Evolutionary conservation across 2,329 filamentous ascomycete genomes (phyloP).

Genomic region (Drechslerella stenobrocha): DNA sequence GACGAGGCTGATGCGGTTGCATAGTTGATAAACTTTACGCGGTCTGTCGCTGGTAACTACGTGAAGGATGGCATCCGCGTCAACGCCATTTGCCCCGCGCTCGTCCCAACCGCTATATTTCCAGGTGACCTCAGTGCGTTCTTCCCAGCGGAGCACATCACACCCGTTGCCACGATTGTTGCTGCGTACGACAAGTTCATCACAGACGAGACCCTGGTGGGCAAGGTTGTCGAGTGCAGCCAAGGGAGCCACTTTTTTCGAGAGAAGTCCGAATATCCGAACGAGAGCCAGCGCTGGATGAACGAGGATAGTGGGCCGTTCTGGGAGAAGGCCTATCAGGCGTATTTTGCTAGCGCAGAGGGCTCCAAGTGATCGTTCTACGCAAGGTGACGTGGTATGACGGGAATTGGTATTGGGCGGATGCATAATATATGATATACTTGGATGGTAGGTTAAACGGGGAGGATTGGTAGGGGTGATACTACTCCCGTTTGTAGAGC

Average conservation of each 20-base stretch:
- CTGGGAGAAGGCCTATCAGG: slow-evolving; percentile 38
- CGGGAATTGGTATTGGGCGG: too few relatives aligned
- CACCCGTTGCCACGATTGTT: slow-evolving; percentile 55
- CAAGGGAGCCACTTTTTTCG: slow-evolving; percentile 57
- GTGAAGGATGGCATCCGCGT: slow-evolving; percentile 55
- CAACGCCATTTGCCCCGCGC: slow-evolving; percentile 55
- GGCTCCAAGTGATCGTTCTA: too few relatives aligned
- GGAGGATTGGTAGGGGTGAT: not conserved
- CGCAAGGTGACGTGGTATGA: too few relatives aligned
- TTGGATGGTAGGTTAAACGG: not conserved
- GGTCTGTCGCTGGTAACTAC: slow-evolving; percentile 53
- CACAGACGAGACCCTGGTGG: slow-evolving; percentile 54
- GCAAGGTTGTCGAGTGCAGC: slow-evolving; percentile 57
- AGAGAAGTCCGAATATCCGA: slow-evolving; percentile 55
- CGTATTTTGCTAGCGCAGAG: slow-evolving; percentile 22
- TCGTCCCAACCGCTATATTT: slow-evolving; percentile 55
- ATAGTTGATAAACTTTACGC: slow-evolving; percentile 54
- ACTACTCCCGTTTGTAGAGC: slow-evolving; percentile 9
- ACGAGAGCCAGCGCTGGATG: slow-evolving; percentile 57
- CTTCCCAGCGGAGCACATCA: slow-evolving; percentile 55
- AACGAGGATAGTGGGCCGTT: slow-evolving; percentile 36
- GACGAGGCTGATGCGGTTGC: not conserved
- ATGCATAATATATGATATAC: slow-evolving; percentile 4
- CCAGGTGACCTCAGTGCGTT: slow-evolving; percentile 51
- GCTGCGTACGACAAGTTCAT: slow-evolving; percentile 55